These are phyloP conservation scores for Logfia minima DNA, from an alignment of 129 eudicot species.

Conservation along the genomic window DNA sequence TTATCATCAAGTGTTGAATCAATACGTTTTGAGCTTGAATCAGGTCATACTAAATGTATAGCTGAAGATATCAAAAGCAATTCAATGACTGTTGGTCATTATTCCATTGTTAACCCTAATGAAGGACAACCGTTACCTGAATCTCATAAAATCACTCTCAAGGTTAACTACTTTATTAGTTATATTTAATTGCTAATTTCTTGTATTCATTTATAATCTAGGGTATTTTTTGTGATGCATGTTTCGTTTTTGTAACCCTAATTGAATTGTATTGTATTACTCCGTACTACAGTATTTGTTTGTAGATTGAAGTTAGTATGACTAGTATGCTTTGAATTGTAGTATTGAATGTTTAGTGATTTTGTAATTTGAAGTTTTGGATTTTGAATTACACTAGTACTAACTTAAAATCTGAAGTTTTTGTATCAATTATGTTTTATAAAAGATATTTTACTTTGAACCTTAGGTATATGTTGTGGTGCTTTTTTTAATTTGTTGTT, in stretches of 20 bases:
- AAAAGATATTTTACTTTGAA: background rate
- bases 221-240: background rate
- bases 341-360: background rate
- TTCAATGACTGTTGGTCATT: constrained; percentile 90
- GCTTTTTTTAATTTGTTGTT: background rate
- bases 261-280: background rate
- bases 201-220: background rate
- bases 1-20: constrained; percentile 45
- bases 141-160: constrained; percentile 73
- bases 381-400: background rate
- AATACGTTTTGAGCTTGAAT: constrained; percentile 77
- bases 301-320: background rate
- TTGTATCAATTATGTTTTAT: background rate
- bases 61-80: constrained; percentile 81
- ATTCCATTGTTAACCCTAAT: constrained; percentile 66
- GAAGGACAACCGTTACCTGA: constrained; percentile 81
- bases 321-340: background rate
- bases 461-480: background rate
- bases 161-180: constrained; percentile 42
- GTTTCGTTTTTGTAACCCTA: background rate
- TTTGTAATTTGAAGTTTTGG: background rate
- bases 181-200: background rate
- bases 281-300: background rate
- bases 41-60: constrained; percentile 92
- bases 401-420: background rate